Percentiles rank a stretch among this genome's conserved stretches.
Evolutionary conservation across 2,329 filamentous ascomycete species (phyloP).

Genomic region (Keithomyces neogunnii): DNA sequence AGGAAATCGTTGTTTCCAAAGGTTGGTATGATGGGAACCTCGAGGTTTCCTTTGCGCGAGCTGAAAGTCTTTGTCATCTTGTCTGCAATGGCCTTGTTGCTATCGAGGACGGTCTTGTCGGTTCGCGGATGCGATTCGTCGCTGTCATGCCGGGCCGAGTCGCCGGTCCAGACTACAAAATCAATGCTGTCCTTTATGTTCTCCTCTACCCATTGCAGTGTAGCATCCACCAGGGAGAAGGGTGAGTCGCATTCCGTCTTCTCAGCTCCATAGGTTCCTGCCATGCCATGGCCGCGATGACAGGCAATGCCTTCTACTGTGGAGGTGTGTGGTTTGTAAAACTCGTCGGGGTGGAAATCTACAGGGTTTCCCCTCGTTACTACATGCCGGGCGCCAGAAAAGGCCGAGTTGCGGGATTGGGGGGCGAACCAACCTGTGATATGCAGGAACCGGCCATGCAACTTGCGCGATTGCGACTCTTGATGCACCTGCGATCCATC

Average conservation of each 20-base stretch:
- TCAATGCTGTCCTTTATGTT: conserved; percentile 73
- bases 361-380: conserved; percentile 5
- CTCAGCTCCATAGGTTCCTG: conserved; percentile 77
- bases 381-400: not conserved
- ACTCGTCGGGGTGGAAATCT: conserved; percentile 90
- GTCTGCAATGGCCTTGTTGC: conserved; percentile 67
- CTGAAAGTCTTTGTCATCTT: conserved; percentile 71
- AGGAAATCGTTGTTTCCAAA: conserved; percentile 97
- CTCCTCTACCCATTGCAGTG: conserved; percentile 77
- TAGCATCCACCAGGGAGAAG: conserved; percentile 71
- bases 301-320: conserved; percentile 63
- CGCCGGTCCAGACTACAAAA: conserved; percentile 89
- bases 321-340: conserved; percentile 73
- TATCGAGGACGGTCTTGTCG: conserved; percentile 62
- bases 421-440: conserved; percentile 60
- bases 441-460: conserved; percentile 75
- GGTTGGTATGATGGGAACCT: conserved; percentile 77
- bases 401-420: not conserved
- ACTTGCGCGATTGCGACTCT: conserved; percentile 28
- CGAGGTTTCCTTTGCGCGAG: conserved; percentile 46
- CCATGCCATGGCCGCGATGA: conserved; percentile 67
- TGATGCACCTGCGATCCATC: not conserved
- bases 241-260: conserved; percentile 86
- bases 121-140: conserved; percentile 73
- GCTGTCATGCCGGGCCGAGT: conserved; percentile 83